A percentile compares a stretch with the other conserved stretches of the same genome.
phyloP scores from a whole-genome alignment of 1,284 basidiomycete genomes.

The Pseudomicrostroma phylloplanum region DNA sequence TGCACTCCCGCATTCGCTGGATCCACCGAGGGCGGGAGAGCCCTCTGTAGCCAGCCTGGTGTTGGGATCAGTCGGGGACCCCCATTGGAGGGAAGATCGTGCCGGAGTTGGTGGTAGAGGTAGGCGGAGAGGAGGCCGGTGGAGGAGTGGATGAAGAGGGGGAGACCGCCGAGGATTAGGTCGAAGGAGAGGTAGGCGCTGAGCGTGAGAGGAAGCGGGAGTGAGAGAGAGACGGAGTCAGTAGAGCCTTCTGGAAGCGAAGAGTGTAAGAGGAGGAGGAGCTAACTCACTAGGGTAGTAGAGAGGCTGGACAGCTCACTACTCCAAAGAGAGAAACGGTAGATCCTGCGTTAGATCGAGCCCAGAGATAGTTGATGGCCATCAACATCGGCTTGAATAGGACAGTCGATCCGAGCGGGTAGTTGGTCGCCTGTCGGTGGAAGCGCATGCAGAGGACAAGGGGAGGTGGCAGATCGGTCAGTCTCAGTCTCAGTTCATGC shows the following conservation, averaged over 20 bases:
- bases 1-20: constrained; percentile 23
- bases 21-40: constrained; percentile 33
- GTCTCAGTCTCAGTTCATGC: too few species aligned
- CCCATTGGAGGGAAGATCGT: constrained; percentile 15
- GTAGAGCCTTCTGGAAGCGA: not conserved
- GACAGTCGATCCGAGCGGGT: constrained; percentile 60
- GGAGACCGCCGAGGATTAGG: constrained; percentile 62
- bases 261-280: not conserved
- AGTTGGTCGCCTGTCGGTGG: constrained; percentile 55
- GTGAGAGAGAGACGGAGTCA: constrained; percentile 41
- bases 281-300: constrained; percentile 57
- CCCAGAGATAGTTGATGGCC: constrained; percentile 54
- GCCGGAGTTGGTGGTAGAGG: constrained; percentile 53
- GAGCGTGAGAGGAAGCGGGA: not conserved
- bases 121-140: constrained; percentile 71
- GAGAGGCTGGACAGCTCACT: constrained; percentile 58
- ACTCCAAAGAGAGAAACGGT: constrained; percentile 38
- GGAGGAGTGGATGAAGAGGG: constrained; percentile 58
- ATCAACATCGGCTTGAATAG: constrained; percentile 66
- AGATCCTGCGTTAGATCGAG: constrained; percentile 25
- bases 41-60: constrained; percentile 18
- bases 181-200: constrained; percentile 65
- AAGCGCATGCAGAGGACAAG: constrained; percentile 34
- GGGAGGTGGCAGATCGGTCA: not conserved
- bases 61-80: constrained; percentile 21